Conservation (phyloP, 1,284 basidiomycete species). For the Bjerkandera adusta region DNA sequence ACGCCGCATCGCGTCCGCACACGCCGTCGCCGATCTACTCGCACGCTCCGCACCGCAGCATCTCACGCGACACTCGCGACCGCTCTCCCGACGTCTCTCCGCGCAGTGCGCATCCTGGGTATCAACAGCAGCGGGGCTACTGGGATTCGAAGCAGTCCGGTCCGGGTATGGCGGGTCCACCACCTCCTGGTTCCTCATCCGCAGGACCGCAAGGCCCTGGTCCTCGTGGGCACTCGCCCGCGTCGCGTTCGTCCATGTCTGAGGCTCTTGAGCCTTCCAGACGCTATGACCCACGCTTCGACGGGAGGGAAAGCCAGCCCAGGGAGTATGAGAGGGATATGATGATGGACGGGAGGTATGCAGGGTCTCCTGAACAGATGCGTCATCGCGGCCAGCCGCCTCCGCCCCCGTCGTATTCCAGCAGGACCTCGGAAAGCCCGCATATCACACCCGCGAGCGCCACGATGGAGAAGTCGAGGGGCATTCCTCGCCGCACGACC, state of each 20-base stretch:
- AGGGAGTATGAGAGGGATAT: constrained; percentile 24
- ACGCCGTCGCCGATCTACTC: constrained; percentile 25
- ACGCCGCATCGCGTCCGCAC: constrained; percentile 22
- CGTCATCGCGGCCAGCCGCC: constrained; percentile 24
- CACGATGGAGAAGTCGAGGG: constrained; percentile 20
- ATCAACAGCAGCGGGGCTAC: constrained; percentile 5
- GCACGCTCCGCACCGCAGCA: constrained; percentile 10
- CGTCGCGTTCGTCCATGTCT: constrained; percentile 20
- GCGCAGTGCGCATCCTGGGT: constrained; percentile 38
- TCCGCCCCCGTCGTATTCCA: constrained; percentile 22
- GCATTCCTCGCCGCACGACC: constrained; percentile 23
- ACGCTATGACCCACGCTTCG: constrained; percentile 36
- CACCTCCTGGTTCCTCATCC: constrained; percentile 1
- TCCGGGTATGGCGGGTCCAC: no score
- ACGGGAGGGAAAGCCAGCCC: constrained; percentile 23
- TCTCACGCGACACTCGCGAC: constrained; percentile 27
- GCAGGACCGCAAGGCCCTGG: constrained; percentile 17
- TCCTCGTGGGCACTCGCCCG: constrained; percentile 19
- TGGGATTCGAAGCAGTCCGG: constrained; percentile 16
- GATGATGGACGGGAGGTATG: constrained; percentile 23
- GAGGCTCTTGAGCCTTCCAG: constrained; percentile 24
- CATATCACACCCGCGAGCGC: constrained; percentile 28
- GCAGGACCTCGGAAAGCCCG: constrained; percentile 39
- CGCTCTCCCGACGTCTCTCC: constrained; percentile 53
- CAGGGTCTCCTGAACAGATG: constrained; percentile 32